Conservation (phyloP, 2,329 filamentous ascomycete species). For the Claviceps sorghi region DNA sequence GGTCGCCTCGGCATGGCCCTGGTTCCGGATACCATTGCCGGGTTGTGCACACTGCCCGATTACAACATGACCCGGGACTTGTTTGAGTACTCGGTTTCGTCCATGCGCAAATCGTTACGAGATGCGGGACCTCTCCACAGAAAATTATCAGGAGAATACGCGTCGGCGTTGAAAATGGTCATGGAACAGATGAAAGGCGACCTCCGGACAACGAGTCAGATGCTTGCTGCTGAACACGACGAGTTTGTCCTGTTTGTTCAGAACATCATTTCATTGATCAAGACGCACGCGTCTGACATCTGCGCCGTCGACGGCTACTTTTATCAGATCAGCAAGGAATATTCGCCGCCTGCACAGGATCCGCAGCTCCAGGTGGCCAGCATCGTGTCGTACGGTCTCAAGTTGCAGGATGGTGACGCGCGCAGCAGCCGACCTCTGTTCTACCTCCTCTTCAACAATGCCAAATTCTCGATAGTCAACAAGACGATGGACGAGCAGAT, state of each 20-base stretch:
- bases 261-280: constrained; percentile 37
- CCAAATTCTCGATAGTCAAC: constrained; percentile 38
- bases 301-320: constrained; percentile 41
- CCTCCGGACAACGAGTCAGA: constrained; percentile 23
- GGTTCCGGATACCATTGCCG: constrained; percentile 24
- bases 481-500: constrained; percentile 32
- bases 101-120: constrained; percentile 35
- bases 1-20: constrained; percentile 25
- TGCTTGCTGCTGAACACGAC: constrained; percentile 25
- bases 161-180: constrained; percentile 26
- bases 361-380: constrained; percentile 41
- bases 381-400: constrained; percentile 41
- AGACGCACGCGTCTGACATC: constrained; percentile 37
- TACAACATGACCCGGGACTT: constrained; percentile 34
- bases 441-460: constrained; percentile 42
- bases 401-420: constrained; percentile 36
- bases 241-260: constrained; percentile 37
- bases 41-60: constrained; percentile 24
- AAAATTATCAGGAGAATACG: constrained; percentile 25
- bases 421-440: constrained; percentile 36
- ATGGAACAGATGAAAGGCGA: constrained; percentile 43
- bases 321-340: constrained; percentile 40
- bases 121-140: constrained; percentile 22
- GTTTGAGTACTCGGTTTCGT: constrained; percentile 33
- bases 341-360: constrained; percentile 39